These are phyloP conservation scores for Fusarium staphyleae DNA, from an alignment of 2,329 filamentous ascomycete species.

Conservation along the genomic window DNA sequence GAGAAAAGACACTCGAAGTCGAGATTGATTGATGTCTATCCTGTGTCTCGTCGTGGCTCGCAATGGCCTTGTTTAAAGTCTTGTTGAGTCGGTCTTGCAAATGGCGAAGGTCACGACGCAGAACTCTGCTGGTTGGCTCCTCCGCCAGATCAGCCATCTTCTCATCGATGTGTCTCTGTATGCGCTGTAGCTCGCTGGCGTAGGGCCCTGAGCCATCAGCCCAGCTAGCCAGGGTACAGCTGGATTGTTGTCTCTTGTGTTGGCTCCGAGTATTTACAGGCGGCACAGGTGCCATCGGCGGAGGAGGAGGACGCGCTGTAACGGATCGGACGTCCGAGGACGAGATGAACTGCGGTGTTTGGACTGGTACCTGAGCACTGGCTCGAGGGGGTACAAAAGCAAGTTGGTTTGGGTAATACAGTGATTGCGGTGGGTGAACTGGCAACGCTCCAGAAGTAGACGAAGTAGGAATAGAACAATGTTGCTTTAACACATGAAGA, in stretches of 20 bases:
- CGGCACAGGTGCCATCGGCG: not conserved
- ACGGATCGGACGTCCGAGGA: constrained; percentile 4
- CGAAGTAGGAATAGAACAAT: constrained; percentile 25
- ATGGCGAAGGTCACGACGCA: constrained; percentile 38
- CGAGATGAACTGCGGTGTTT: constrained; percentile 18
- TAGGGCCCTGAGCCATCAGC: constrained; percentile 14
- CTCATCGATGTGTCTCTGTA: constrained; percentile 41
- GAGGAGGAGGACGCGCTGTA: constrained; percentile 3
- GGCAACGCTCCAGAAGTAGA: constrained; percentile 19
- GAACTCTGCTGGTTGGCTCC: constrained; percentile 29
- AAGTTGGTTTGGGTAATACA: constrained; percentile 35
- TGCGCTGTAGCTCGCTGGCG: constrained; percentile 34
- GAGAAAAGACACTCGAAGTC: constrained; percentile 6
- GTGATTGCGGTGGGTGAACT: constrained; percentile 27
- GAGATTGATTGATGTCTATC: not conserved
- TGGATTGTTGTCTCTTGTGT: not conserved
- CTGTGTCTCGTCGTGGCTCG: constrained; percentile 4
- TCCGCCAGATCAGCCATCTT: constrained; percentile 38
- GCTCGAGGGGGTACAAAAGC: constrained; percentile 22
- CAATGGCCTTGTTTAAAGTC: constrained; percentile 40
- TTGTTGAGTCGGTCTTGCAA: constrained; percentile 44
- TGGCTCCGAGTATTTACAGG: not conserved
- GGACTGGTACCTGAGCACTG: constrained; percentile 12
- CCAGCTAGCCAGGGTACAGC: not conserved
- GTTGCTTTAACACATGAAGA: constrained; percentile 25